These are phyloP conservation scores for Mycosphaerella arachidis DNA, from an alignment of 2,329 filamentous ascomycete genomes.

Conservation along the genomic window DNA sequence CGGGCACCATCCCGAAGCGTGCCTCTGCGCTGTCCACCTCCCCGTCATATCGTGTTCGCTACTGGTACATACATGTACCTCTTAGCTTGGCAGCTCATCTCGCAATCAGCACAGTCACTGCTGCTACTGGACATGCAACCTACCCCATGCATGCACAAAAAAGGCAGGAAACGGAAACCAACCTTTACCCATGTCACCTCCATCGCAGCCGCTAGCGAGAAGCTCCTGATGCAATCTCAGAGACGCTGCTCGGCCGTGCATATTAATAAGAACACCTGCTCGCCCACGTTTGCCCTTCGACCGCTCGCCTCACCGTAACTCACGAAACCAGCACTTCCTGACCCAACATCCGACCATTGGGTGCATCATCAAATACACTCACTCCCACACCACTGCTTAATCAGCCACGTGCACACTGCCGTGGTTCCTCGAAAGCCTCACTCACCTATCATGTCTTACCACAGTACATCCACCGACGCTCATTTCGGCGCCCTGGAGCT, in stretches of 20 bases:
- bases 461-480: conserved; percentile 3
- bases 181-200: neutral
- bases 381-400: neutral
- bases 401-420: neutral
- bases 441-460: conserved; percentile 9
- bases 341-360: neutral
- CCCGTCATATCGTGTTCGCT: neutral
- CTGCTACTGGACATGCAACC: neutral
- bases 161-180: neutral
- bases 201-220: neutral
- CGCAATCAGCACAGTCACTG: neutral
- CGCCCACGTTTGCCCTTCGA: neutral
- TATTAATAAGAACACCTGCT: neutral
- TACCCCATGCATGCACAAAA: neutral
- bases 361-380: conserved; percentile 4
- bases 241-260: neutral
- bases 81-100: neutral
- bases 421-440: conserved; percentile 1
- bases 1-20: neutral
- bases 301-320: neutral
- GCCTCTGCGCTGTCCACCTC: neutral
- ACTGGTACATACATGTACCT: no score
- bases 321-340: neutral
- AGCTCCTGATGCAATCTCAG: conserved; percentile 1
- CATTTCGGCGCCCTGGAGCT: conserved; percentile 3